These are phyloP conservation scores for Trypanosoma congolense DNA, from an alignment of 208 protist species.

Conservation along the genomic window DNA sequence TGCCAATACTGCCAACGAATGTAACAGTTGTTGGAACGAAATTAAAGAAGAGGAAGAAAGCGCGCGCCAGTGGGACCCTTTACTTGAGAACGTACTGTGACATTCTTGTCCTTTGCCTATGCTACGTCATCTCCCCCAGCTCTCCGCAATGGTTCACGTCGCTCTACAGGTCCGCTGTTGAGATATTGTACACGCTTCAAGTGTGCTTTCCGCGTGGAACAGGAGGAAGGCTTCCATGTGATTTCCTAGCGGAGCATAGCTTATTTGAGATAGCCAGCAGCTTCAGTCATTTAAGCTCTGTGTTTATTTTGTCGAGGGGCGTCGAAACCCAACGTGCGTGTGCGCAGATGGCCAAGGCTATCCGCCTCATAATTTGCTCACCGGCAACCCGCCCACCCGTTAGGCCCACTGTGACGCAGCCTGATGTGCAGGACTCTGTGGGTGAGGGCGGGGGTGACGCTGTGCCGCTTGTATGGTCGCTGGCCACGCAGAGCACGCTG, in stretches of 20 bases:
- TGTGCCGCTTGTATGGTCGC: slow-evolving; percentile 6
- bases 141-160: slow-evolving; percentile 11
- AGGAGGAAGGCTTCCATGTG: background rate
- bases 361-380: slow-evolving; percentile 5
- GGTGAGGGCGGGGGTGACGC: background rate
- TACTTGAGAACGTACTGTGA: slow-evolving; percentile 15
- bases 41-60: too few species aligned
- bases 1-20: slow-evolving; percentile 18
- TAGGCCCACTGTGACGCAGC: background rate
- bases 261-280: slow-evolving; percentile 15
- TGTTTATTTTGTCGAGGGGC: background rate
- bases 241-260: slow-evolving; percentile 12
- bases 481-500: slow-evolving; percentile 5
- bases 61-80: background rate
- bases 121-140: slow-evolving; percentile 17
- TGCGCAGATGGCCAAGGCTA: slow-evolving; percentile 8
- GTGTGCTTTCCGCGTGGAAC: background rate
- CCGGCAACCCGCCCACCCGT: background rate
- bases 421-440: background rate
- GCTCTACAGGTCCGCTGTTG: slow-evolving; percentile 15
- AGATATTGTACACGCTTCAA: slow-evolving; percentile 17
- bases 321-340: slow-evolving; percentile 11
- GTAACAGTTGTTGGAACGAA: too few species aligned
- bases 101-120: slow-evolving; percentile 18
- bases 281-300: slow-evolving; percentile 11